Percentiles rank a stretch among this genome's conserved stretches.
Conservation (phyloP, 2,329 filamentous ascomycete genomes). For the Moelleriella libera region DNA sequence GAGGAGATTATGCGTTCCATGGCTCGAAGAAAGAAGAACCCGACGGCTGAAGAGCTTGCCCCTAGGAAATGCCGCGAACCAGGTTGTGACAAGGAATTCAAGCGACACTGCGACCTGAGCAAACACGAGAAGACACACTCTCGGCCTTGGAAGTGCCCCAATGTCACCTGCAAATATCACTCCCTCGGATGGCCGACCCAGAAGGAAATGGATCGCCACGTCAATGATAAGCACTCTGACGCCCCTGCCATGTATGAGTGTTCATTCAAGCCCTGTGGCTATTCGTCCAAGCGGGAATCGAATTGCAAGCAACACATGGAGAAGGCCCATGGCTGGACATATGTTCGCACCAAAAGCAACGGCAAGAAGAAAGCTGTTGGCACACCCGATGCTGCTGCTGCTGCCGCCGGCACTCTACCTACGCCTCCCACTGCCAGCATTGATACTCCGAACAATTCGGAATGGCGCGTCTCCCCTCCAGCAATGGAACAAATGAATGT, state of each 20-base stretch:
- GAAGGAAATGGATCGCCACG: conserved; percentile 91
- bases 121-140: conserved; percentile 98
- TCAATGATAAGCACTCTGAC: conserved; percentile 87
- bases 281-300: conserved; percentile 88
- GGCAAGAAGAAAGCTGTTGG: conserved; percentile 40
- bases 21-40: conserved; percentile 91
- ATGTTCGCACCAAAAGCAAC: conserved; percentile 85
- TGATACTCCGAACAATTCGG: conserved; percentile 43
- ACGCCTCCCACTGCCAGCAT: conserved; percentile 48
- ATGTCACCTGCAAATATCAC: conserved; percentile 76
- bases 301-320: conserved; percentile 99
- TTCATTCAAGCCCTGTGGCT: conserved; percentile 69
- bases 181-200: conserved; percentile 89
- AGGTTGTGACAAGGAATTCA: conserved; percentile 82
- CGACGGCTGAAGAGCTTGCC: conserved; percentile 68
- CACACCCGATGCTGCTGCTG: conserved; percentile 27
- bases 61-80: conserved; percentile 63
- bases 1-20: conserved; percentile 81
- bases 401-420: conserved; percentile 31
- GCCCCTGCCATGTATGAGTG: conserved; percentile 75
- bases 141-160: conserved; percentile 85
- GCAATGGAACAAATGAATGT: conserved; percentile 29
- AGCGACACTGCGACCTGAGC: conserved; percentile 89
- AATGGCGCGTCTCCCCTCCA: conserved; percentile 41
- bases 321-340: conserved; percentile 85